Conservation (phyloP, 2,329 filamentous ascomycete genomes). For the Balansia obtecta region DNA sequence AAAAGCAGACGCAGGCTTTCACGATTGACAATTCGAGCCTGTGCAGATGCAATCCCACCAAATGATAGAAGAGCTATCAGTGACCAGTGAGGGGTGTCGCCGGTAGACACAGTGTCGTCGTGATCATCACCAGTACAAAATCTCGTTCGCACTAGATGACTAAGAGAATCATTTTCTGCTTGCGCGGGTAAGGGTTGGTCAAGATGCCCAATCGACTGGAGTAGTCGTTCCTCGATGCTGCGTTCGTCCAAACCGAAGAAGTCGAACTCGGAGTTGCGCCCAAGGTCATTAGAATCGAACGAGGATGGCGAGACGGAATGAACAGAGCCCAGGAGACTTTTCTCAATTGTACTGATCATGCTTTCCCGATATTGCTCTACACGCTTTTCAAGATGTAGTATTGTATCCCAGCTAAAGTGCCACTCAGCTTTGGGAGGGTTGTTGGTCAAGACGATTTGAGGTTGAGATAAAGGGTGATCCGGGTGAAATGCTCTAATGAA, state of each 20-base stretch:
- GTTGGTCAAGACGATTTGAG: conserved; percentile 31
- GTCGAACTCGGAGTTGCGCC: conserved; percentile 17
- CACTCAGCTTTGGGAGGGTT: conserved; percentile 49
- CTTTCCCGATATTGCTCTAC: conserved; percentile 29
- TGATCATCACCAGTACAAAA: conserved; percentile 19
- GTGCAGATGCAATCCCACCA: conserved; percentile 57
- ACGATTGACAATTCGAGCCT: conserved; percentile 65
- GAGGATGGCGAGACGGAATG: neutral
- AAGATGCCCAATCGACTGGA: conserved; percentile 36
- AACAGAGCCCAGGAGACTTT: conserved; percentile 3
- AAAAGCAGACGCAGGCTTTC: conserved; percentile 69
- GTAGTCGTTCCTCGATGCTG: conserved; percentile 34
- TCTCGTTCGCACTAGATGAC: conserved; percentile 25
- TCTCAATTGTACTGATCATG: conserved; percentile 15
- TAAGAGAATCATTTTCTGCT: conserved; percentile 23
- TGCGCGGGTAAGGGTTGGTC: conserved; percentile 19
- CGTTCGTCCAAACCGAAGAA: conserved; percentile 36
- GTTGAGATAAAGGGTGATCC: conserved; percentile 51
- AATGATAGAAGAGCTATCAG: conserved; percentile 61
- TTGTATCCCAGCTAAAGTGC: conserved; percentile 60
- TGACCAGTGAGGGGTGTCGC: conserved; percentile 42
- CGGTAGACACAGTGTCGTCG: conserved; percentile 9
- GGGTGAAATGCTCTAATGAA: conserved; percentile 61
- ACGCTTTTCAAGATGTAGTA: conserved; percentile 49
- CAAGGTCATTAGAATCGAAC: conserved; percentile 5